Evolutionary conservation across 192 early-diverging fungal genomes (phyloP).

Genomic region (Blastocladiella britannica): DNA sequence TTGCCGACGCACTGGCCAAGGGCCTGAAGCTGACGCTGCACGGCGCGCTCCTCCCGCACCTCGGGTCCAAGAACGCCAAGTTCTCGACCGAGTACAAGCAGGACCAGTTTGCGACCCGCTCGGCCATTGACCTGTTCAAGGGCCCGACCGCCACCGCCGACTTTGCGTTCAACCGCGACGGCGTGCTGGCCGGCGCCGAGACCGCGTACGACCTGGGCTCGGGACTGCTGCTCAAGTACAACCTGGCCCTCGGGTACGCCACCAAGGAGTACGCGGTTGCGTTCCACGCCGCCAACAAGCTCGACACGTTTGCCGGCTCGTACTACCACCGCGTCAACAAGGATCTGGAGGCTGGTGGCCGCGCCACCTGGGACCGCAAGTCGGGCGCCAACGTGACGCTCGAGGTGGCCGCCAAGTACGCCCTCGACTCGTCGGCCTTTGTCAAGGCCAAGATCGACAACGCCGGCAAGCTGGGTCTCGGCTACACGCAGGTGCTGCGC

Average conservation of each 20-base stretch:
- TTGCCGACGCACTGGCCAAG: constrained; percentile 81
- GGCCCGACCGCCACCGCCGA: constrained; percentile 77
- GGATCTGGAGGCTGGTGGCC: constrained; percentile 84
- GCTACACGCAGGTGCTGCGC: constrained; percentile 81
- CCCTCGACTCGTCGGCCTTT: constrained; percentile 68
- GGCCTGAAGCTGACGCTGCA: constrained; percentile 86
- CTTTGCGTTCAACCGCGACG: constrained; percentile 70
- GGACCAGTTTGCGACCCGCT: constrained; percentile 71
- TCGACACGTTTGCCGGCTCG: constrained; percentile 70
- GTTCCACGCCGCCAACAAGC: constrained; percentile 75
- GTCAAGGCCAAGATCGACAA: constrained; percentile 73
- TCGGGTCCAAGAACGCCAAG: constrained; percentile 59
- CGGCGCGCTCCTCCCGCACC: constrained; percentile 63
- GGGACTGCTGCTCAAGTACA: constrained; percentile 73
- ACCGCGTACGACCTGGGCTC: constrained; percentile 80
- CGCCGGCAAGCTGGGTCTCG: constrained; percentile 68
- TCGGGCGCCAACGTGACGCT: constrained; percentile 49
- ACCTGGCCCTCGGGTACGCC: constrained; percentile 66
- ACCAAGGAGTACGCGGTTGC: constrained; percentile 71
- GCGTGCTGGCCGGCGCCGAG: constrained; percentile 80
- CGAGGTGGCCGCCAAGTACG: constrained; percentile 88
- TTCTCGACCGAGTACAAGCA: constrained; percentile 88
- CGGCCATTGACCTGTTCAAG: constrained; percentile 82
- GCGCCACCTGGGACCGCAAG: constrained; percentile 66
- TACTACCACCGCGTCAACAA: constrained; percentile 91